phyloP scores from a whole-genome alignment of 2,329 filamentous ascomycete species.

The Apiospora koreana region DNA sequence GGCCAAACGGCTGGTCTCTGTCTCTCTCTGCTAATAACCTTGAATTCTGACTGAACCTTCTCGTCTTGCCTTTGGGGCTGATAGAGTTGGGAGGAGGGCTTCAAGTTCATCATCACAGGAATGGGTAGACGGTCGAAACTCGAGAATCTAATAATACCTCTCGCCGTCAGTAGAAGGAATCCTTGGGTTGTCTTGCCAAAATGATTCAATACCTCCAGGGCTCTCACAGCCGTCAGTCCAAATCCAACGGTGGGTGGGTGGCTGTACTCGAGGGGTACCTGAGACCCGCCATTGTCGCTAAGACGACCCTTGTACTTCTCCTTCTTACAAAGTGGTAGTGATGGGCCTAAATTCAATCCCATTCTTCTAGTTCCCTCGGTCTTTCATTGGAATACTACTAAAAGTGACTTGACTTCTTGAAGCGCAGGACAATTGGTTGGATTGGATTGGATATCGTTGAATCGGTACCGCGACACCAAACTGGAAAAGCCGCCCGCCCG shows the following conservation, averaged over 20 bases:
- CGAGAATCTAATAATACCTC: constrained; percentile 9
- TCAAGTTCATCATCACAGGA: background rate
- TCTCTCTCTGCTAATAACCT: background rate
- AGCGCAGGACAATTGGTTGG: constrained; percentile 9
- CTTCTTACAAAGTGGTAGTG: background rate
- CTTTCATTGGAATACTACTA: constrained; percentile 9
- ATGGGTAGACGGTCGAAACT: background rate
- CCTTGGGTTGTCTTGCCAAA: constrained; percentile 6
- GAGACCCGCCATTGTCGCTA: constrained; percentile 10
- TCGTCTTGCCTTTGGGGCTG: background rate
- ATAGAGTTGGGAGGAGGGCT: background rate
- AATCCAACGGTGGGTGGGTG: constrained; percentile 6
- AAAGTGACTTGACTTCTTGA: background rate
- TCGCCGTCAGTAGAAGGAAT: background rate
- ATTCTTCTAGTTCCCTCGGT: constrained; percentile 9
- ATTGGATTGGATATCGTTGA: constrained; percentile 8
- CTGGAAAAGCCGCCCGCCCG: constrained; percentile 8
- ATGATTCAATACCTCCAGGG: background rate
- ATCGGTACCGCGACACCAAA: constrained; percentile 8
- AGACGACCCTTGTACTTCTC: constrained; percentile 6
- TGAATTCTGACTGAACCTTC: background rate
- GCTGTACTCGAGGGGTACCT: constrained; percentile 13
- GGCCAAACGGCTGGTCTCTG: no score
- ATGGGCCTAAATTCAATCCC: constrained; percentile 9
- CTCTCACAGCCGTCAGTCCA: background rate